phyloP scores from a whole-genome alignment of 192 early-diverging fungal genomes.

The Gigaspora rosea region DNA sequence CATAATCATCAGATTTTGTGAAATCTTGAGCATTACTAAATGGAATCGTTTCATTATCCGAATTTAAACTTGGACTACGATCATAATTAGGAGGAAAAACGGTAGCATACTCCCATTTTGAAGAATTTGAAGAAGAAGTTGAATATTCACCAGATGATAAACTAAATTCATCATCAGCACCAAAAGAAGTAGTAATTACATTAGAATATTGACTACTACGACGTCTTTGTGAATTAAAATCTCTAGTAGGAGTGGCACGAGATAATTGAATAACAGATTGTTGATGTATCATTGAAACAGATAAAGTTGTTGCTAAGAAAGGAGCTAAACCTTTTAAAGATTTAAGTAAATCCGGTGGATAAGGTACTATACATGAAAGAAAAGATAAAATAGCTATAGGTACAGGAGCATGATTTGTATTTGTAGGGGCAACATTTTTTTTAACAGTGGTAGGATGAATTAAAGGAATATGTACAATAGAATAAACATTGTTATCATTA shows the following conservation, averaged over 20 bases:
- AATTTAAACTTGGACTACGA: slow-evolving; percentile 30
- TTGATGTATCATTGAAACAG: slow-evolving; percentile 30
- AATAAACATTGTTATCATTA: slow-evolving; percentile 42
- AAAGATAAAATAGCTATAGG: slow-evolving; percentile 59
- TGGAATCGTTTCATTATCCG: slow-evolving; percentile 2
- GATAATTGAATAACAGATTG: slow-evolving; percentile 21
- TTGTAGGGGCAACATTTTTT: slow-evolving; percentile 37
- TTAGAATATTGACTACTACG: slow-evolving; percentile 25
- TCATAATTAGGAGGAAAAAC: slow-evolving; percentile 25
- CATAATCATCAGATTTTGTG: neutral
- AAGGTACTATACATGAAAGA: slow-evolving; percentile 54
- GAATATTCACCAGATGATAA: slow-evolving; percentile 9
- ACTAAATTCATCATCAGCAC: neutral
- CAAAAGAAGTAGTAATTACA: neutral
- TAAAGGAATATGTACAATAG: slow-evolving; percentile 57
- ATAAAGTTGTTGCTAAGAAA: slow-evolving; percentile 49
- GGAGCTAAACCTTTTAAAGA: slow-evolving; percentile 44
- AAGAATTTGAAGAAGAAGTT: neutral
- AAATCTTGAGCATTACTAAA: neutral
- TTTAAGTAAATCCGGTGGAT: slow-evolving; percentile 45
- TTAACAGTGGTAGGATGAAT: slow-evolving; percentile 45
- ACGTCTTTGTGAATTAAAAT: slow-evolving; percentile 28
- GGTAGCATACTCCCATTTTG: slow-evolving; percentile 16
- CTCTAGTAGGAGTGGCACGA: slow-evolving; percentile 33
- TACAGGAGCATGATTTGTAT: slow-evolving; percentile 37